Evolutionary conservation across 2,329 filamentous ascomycete species (phyloP).

Genomic region (Samsoniella hepiali): DNA sequence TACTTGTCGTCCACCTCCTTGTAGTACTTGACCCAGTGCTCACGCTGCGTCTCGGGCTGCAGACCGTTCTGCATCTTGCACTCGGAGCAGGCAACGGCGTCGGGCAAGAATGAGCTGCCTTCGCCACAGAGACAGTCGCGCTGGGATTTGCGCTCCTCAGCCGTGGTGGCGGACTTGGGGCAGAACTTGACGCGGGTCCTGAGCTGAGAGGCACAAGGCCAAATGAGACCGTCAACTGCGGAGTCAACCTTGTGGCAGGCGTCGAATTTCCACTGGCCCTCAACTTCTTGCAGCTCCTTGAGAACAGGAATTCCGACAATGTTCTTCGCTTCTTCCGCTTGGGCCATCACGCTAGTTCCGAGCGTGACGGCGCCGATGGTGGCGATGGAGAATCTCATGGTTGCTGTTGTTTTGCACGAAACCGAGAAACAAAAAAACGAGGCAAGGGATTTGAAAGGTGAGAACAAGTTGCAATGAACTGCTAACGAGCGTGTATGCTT

Average conservation of each 20-base stretch:
- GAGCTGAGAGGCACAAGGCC: neutral
- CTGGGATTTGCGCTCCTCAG: neutral
- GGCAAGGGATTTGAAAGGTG: neutral
- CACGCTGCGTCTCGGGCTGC: fast-evolving
- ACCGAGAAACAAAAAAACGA: neutral
- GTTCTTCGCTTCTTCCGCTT: neutral
- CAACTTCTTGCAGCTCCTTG: neutral
- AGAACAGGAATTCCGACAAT: no score
- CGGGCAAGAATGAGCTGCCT: neutral
- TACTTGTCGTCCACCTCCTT: neutral
- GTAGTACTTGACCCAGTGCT: neutral
- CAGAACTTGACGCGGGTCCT: neutral
- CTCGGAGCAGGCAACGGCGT: neutral
- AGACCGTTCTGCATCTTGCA: slow-evolving; percentile 1
- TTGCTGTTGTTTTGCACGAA: neutral
- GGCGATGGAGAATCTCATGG: neutral
- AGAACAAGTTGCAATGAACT: neutral
- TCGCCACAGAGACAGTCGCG: slow-evolving; percentile 4
- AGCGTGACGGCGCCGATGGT: slow-evolving; percentile 1
- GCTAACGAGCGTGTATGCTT: neutral
- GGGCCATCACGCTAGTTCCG: neutral
- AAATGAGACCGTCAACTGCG: neutral
- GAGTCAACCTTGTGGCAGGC: neutral
- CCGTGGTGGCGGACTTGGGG: neutral
- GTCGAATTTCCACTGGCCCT: neutral